Evolutionary conservation across 345 rosid species (phyloP), one percentile per base, ranked within the genome.

Genomic region (Odontarrhena argentea): DNA sequence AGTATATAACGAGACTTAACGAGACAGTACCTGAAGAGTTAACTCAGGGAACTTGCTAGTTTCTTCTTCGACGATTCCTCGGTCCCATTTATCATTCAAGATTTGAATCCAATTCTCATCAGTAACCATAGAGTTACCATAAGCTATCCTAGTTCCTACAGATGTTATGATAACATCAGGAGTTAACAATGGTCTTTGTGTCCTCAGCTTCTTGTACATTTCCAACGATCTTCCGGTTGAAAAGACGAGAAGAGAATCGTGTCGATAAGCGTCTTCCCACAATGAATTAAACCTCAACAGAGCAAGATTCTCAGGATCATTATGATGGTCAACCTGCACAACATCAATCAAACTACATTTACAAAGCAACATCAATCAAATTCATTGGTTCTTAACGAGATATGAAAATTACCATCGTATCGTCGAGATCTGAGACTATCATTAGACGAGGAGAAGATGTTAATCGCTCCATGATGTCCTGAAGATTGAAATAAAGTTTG

Each of bases 361-460:
- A 18, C 32, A 47, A 13, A 61, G 7, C 36, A 53, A 55, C 52
- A 58, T 49, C 11, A 70, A 14, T 28, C n/a, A 45, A 38, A 14
- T 7, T 35, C 2, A 8, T 57, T 50, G 18, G 7, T 46, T 46
- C 3, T 7, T 6, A 14, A 28, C 15, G 15, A 4, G 30, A 40
- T 30, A 12, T 38, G 7, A 32, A 1, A 3, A 5, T 38, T 62
- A 94, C 97, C 97, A 94, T 91, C 5, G 97, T 91, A 11, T 91
- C 85, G 70, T 94, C 99, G 74, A 94, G 97, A 81, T 94, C 99
- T 2, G 97, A 91, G 69, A 94, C 93, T 55, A 91, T 74, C 99
- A 94, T 91, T 32, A 94, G 79, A 52, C 85, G 92, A 7, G 99
- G 86, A 25, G 88, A 38, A 69, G 77, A 61, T 50, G 64, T 80